Conservation (phyloP, 129 eudicot species). For the Flaveria trinervia region DNA sequence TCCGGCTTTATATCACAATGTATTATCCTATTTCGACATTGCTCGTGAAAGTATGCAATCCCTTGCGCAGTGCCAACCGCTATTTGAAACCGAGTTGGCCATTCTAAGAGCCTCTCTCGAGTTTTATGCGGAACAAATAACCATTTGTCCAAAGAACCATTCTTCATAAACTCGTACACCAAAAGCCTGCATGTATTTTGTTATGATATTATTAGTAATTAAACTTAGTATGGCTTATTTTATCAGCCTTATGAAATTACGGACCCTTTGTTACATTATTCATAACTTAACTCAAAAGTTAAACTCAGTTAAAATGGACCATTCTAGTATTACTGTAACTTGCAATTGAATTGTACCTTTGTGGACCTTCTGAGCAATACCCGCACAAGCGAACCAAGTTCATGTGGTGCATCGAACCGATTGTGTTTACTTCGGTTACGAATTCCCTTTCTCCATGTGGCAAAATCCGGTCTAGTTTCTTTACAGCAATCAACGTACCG, state of each 20-base stretch:
- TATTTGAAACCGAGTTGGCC: conserved; percentile 76
- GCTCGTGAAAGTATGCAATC: conserved; percentile 94
- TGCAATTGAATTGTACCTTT: conserved; percentile 43
- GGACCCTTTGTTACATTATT: neutral
- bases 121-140: conserved; percentile 58
- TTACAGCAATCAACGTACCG: conserved; percentile 79
- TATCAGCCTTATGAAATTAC: neutral
- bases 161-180: conserved; percentile 93
- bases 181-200: conserved; percentile 66
- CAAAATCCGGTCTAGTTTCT: conserved; percentile 75
- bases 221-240: neutral
- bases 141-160: conserved; percentile 94
- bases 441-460: conserved; percentile 95
- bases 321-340: neutral
- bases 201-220: neutral
- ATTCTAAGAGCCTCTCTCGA: conserved; percentile 63
- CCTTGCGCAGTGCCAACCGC: conserved; percentile 95
- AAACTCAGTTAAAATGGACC: too few relatives aligned
- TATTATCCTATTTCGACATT: conserved; percentile 83
- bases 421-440: conserved; percentile 85
- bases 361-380: conserved; percentile 90
- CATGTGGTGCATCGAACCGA: conserved; percentile 97
- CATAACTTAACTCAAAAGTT: too few relatives aligned
- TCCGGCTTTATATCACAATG: conserved; percentile 99
- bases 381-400: conserved; percentile 93